Evolutionary conservation across 352 stramenopile genomes (phyloP).

Genomic region (Pythium brassicae): DNA sequence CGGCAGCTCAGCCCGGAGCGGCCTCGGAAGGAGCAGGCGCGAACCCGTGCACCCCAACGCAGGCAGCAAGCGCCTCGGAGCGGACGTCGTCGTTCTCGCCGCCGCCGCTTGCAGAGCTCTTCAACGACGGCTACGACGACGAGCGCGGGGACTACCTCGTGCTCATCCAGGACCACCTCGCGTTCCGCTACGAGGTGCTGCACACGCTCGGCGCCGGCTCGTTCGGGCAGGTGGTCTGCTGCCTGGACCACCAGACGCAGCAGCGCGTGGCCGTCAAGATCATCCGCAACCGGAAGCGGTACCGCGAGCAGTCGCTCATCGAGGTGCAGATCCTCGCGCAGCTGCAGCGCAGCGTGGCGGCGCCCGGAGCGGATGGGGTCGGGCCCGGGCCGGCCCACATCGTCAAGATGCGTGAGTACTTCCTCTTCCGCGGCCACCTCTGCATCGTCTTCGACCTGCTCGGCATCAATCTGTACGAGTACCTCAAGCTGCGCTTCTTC

Average conservation of each 20-base stretch:
- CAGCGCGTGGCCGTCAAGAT: constrained; percentile 96
- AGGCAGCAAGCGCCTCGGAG: not conserved
- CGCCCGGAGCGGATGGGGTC: not conserved
- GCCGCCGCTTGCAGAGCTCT: constrained; percentile 21
- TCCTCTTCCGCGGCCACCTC: constrained; percentile 92
- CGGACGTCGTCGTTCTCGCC: not conserved
- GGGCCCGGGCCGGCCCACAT: constrained; percentile 31
- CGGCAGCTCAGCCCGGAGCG: constrained; percentile 3
- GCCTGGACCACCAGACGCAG: constrained; percentile 79
- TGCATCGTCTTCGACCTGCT: constrained; percentile 97
- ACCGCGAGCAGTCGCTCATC: constrained; percentile 93
- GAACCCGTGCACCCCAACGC: not conserved
- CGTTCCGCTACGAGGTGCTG: constrained; percentile 93
- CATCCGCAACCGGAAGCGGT: constrained; percentile 96
- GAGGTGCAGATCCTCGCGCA: constrained; percentile 94
- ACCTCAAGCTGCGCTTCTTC: constrained; percentile 95
- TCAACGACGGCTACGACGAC: constrained; percentile 95
- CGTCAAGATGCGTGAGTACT: constrained; percentile 91
- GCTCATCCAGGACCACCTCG: constrained; percentile 90
- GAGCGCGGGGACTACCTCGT: constrained; percentile 97
- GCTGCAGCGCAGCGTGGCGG: constrained; percentile 49
- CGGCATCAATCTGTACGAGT: constrained; percentile 95
- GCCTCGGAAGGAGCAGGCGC: too few species aligned
- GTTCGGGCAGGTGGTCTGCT: constrained; percentile 98
- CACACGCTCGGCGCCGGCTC: constrained; percentile 95